A percentile compares a stretch with the other conserved stretches of the same genome.
phyloP scores from a whole-genome alignment of 2,329 filamentous ascomycete genomes.

The Colletotrichum horii region DNA sequence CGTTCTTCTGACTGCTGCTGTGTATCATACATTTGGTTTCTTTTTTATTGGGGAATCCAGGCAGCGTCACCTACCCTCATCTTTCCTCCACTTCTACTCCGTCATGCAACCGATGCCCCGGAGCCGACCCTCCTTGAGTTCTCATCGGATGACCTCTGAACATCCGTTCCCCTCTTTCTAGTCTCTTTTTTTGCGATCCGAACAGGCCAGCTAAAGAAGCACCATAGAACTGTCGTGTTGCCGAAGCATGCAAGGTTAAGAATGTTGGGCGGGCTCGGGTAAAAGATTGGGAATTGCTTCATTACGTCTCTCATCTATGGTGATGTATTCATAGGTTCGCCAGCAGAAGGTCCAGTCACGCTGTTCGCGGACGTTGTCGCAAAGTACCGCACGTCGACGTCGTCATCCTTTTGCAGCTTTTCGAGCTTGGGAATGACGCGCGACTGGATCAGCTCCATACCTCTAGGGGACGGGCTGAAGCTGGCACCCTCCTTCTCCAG shows the following conservation, averaged over 20 bases:
- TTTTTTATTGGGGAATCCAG: neutral
- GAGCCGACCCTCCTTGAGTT: neutral
- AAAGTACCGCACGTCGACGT: constrained; percentile 98
- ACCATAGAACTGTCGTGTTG: constrained; percentile 4
- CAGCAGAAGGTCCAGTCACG: constrained; percentile 52
- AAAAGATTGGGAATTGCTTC: constrained; percentile 57
- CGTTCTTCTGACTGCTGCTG: constrained; percentile 4
- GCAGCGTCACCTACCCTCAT: neutral
- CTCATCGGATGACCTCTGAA: neutral
- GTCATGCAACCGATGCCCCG: neutral
- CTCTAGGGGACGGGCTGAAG: constrained; percentile 70
- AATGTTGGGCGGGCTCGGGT: constrained; percentile 2
- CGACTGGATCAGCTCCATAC: constrained; percentile 82
- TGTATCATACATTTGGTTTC: constrained; percentile 19
- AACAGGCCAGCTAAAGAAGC: neutral
- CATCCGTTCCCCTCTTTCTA: neutral
- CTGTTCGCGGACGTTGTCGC: constrained; percentile 83
- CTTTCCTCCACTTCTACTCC: neutral
- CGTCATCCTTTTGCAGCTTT: constrained; percentile 95
- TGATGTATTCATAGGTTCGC: constrained; percentile 70
- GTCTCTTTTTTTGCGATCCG: neutral
- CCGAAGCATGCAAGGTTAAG: constrained; percentile 11
- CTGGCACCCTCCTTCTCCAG: constrained; percentile 78
- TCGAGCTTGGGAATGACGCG: constrained; percentile 88
- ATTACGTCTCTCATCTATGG: constrained; percentile 61